Conservation (phyloP, 352 stramenopile genomes). For the Pythium phragmiticola region DNA sequence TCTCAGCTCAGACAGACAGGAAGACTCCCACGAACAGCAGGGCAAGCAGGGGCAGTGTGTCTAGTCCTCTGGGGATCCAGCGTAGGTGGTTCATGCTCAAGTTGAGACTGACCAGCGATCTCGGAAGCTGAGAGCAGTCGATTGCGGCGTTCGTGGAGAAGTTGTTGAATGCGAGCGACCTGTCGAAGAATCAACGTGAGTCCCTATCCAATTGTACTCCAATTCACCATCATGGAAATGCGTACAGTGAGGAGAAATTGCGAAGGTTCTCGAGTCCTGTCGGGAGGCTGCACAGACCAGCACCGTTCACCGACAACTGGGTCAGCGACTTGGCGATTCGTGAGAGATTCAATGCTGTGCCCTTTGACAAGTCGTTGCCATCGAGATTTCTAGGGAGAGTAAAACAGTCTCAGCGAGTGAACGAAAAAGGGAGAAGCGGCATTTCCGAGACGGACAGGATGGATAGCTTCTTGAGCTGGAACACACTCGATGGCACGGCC, state of each 20-base stretch:
- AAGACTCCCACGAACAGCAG: neutral
- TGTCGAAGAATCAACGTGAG: neutral
- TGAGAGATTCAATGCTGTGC: neutral
- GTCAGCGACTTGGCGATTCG: neutral
- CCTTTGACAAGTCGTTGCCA: constrained; percentile 6
- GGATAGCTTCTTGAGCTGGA: constrained; percentile 1
- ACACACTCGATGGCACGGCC: neutral
- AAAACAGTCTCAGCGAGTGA: neutral
- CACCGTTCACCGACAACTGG: neutral
- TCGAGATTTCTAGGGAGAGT: neutral
- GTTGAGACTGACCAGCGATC: neutral
- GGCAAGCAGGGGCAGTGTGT: neutral
- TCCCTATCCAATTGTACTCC: neutral
- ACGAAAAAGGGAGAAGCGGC: neutral
- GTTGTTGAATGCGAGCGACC: constrained; percentile 5
- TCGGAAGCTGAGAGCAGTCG: neutral
- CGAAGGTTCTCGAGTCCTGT: constrained; percentile 4
- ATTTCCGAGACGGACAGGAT: neutral
- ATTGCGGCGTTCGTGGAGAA: neutral
- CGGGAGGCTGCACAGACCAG: neutral
- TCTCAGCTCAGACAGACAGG: neutral
- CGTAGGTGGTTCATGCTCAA: neutral
- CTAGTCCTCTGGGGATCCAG: neutral
- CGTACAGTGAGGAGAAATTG: constrained; percentile 7
- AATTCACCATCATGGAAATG: neutral